Percentiles rank a stretch among this genome's conserved stretches.
Conservation (phyloP, 306 rosid genomes). For the Biancaea sappan region DNA sequence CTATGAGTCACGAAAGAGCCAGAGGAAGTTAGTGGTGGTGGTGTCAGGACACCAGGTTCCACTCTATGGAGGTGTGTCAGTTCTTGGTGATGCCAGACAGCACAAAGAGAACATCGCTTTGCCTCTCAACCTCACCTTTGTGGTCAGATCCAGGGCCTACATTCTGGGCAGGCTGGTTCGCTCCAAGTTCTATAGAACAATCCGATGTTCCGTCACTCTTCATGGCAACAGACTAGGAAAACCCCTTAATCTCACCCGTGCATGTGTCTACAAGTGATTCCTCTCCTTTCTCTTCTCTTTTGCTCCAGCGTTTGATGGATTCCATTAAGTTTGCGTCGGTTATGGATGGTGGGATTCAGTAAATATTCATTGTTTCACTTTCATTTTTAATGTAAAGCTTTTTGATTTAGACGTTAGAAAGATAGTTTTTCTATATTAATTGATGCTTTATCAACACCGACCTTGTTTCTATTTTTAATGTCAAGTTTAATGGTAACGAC, state of each 20-base stretch:
- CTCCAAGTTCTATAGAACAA: conserved; percentile 67
- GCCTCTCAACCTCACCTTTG: conserved; percentile 76
- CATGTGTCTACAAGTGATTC: conserved; percentile 62
- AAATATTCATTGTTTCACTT: background rate
- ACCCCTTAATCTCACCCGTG: conserved; percentile 49
- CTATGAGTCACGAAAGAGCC: conserved; percentile 61
- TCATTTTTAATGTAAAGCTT: background rate
- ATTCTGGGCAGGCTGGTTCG: conserved; percentile 75
- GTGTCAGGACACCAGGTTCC: conserved; percentile 75
- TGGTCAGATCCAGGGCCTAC: conserved; percentile 79
- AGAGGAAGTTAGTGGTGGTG: conserved; percentile 46
- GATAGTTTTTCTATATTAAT: background rate
- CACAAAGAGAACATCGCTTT: conserved; percentile 44
- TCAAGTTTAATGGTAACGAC: no score
- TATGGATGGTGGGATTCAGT: background rate
- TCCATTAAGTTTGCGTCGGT: background rate
- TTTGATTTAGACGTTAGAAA: background rate
- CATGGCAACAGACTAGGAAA: conserved; percentile 69
- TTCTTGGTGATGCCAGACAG: conserved; percentile 36
- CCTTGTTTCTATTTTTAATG: no score
- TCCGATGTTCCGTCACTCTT: conserved; percentile 69
- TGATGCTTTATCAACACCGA: no score
- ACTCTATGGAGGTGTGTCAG: conserved; percentile 75
- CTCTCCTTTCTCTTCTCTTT: no score
- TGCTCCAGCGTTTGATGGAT: background rate